These are phyloP conservation scores for Abrus precatorius DNA, from an alignment of 306 rosid species.

Conservation along the genomic window DNA sequence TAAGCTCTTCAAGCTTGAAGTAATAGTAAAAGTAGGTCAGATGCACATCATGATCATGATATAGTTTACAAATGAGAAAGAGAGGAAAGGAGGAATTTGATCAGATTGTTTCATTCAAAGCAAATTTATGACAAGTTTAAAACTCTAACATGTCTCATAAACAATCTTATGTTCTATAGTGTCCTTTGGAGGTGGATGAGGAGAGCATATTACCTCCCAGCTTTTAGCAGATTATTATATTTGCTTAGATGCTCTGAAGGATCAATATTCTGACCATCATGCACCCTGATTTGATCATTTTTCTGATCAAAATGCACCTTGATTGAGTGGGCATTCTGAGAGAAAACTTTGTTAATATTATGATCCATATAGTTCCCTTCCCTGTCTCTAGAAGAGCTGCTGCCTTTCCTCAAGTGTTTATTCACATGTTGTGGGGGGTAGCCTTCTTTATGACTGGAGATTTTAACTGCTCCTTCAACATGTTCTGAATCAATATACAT, in stretches of 20 bases:
- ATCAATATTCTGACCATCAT: slow-evolving; percentile 51
- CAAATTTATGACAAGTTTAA: slow-evolving; percentile 27
- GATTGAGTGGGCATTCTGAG: slow-evolving; percentile 55
- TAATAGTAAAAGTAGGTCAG: slow-evolving; percentile 21
- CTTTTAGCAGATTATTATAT: slow-evolving; percentile 73
- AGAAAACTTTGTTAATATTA: slow-evolving; percentile 44
- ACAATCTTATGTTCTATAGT: slow-evolving; percentile 19
- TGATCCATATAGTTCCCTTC: slow-evolving; percentile 51
- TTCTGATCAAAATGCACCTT: slow-evolving; percentile 54
- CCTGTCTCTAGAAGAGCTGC: slow-evolving; percentile 56
- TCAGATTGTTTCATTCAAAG: slow-evolving; percentile 31
- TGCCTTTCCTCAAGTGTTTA: slow-evolving; percentile 55
- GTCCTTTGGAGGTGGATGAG: slow-evolving; percentile 30
- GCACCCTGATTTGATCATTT: slow-evolving; percentile 48
- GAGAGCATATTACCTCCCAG: slow-evolving; percentile 68
- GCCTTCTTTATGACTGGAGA: slow-evolving; percentile 55
- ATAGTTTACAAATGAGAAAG: slow-evolving; percentile 27
- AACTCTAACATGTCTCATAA: slow-evolving; percentile 46
- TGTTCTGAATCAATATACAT: slow-evolving; percentile 67
- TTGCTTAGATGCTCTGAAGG: slow-evolving; percentile 61
- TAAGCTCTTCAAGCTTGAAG: slow-evolving; percentile 51
- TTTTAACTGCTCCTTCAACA: slow-evolving; percentile 52
- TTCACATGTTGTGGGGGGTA: slow-evolving; percentile 47
- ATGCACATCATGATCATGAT: slow-evolving; percentile 33
- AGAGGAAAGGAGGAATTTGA: slow-evolving; percentile 29